Conservation (phyloP, 805 yeast genomes). For the Myxozyma kluyveri region DNA sequence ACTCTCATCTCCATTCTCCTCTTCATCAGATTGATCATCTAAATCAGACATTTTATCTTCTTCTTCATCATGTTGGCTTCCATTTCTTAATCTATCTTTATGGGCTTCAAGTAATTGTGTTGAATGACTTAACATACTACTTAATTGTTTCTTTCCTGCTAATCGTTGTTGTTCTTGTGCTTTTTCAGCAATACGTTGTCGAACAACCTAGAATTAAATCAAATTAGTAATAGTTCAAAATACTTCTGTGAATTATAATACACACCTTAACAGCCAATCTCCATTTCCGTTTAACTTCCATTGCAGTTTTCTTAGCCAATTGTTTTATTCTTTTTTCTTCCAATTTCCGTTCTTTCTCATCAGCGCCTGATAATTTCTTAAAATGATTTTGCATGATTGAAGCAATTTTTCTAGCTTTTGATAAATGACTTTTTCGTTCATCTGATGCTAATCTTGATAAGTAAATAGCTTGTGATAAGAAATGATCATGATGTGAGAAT, state of each 20-base stretch:
- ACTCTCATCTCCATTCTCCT: too few species aligned
- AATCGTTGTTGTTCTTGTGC: slow-evolving; percentile 70
- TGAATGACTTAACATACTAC: slow-evolving; percentile 85
- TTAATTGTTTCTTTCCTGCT: slow-evolving; percentile 81
- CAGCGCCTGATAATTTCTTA: slow-evolving; percentile 81
- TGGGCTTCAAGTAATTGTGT: slow-evolving; percentile 88
- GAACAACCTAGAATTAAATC: slow-evolving; percentile 45
- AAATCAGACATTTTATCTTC: not conserved
- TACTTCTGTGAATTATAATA: slow-evolving; percentile 43
- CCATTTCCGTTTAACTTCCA: slow-evolving; percentile 90
- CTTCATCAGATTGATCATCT: not conserved
- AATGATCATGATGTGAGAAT: slow-evolving; percentile 63
- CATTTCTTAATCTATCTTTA: slow-evolving; percentile 40
- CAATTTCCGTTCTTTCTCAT: slow-evolving; percentile 74
- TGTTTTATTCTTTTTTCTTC: slow-evolving; percentile 66
- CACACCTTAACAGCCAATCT: slow-evolving; percentile 70
- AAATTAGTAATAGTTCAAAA: not conserved
- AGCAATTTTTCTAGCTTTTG: slow-evolving; percentile 70
- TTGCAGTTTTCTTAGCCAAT: slow-evolving; percentile 76
- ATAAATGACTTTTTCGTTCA: slow-evolving; percentile 58
- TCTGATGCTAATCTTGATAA: slow-evolving; percentile 70
- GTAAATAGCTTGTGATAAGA: slow-evolving; percentile 70
- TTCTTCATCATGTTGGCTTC: not conserved
- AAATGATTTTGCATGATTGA: slow-evolving; percentile 83
- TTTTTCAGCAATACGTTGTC: slow-evolving; percentile 66